Conservation (phyloP, 2,329 filamentous ascomycete species). For the Monilinia vaccinii-corymbosi region DNA sequence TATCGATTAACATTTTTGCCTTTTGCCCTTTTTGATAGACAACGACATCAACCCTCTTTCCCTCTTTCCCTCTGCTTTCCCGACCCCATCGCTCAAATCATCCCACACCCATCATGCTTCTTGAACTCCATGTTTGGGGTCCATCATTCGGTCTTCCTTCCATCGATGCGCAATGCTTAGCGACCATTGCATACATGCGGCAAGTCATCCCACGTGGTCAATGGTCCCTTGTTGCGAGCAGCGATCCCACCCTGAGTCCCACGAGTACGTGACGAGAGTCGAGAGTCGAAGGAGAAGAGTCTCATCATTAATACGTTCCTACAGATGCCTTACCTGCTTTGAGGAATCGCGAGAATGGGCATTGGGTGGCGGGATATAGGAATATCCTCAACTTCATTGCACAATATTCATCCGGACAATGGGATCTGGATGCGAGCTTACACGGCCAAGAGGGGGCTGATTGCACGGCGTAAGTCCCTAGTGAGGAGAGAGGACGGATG, state of each 20-base stretch:
- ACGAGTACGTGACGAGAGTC: slow-evolving; percentile 55
- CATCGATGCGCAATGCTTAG: slow-evolving; percentile 84
- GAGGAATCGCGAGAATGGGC: slow-evolving; percentile 37
- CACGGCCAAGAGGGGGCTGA: slow-evolving; percentile 37
- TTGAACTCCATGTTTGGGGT: slow-evolving; percentile 84
- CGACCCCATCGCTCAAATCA: background rate
- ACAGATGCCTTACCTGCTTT: slow-evolving; percentile 49
- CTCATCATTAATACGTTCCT: slow-evolving; percentile 9
- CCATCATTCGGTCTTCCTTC: slow-evolving; percentile 83
- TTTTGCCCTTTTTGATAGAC: background rate
- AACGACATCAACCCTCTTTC: background rate
- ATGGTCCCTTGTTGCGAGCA: slow-evolving; percentile 66
- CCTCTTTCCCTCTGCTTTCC: background rate
- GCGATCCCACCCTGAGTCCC: slow-evolving; percentile 62
- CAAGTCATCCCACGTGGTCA: slow-evolving; percentile 47
- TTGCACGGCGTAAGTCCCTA: slow-evolving; percentile 40
- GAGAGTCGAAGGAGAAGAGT: too few relatives aligned
- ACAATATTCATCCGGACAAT: slow-evolving; percentile 35
- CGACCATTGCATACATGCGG: slow-evolving; percentile 68
- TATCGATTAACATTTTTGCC: background rate
- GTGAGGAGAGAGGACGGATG: background rate
- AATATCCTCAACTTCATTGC: slow-evolving; percentile 44
- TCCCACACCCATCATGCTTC: slow-evolving; percentile 30
- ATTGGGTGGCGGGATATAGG: slow-evolving; percentile 42
- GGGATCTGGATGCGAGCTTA: slow-evolving; percentile 38